These are phyloP conservation scores for Phytomonas francai DNA, from an alignment of 208 protist genomes.

Conservation along the genomic window DNA sequence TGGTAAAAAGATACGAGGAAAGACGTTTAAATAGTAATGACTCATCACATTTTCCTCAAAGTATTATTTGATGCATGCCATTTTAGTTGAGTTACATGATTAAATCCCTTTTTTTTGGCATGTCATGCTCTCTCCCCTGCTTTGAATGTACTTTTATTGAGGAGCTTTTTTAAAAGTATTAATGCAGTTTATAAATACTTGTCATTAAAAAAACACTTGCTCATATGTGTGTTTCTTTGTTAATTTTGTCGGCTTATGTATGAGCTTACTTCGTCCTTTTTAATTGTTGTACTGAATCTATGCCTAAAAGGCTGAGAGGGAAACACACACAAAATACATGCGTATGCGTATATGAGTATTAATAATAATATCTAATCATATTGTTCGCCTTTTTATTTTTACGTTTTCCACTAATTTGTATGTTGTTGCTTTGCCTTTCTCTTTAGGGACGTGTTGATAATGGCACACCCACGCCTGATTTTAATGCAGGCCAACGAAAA, in stretches of 20 bases:
- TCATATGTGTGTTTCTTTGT: background rate
- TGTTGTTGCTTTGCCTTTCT: background rate
- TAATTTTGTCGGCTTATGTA: background rate
- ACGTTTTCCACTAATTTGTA: background rate
- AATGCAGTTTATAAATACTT: background rate
- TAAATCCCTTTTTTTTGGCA: background rate
- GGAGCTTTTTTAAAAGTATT: background rate
- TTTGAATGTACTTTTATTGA: background rate
- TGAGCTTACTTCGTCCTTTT: background rate
- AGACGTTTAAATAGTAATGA: conserved; percentile 7
- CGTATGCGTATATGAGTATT: background rate
- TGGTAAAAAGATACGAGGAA: no score
- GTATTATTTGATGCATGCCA: background rate
- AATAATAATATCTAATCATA: background rate
- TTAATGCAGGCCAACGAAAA: no score
- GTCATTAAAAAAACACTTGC: no score
- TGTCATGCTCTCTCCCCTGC: background rate
- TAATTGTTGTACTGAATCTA: background rate
- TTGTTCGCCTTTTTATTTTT: background rate
- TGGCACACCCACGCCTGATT: no score
- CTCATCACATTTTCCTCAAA: conserved; percentile 4
- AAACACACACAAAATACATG: background rate
- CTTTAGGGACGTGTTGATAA: background rate
- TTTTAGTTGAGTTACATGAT: conserved; percentile 5
- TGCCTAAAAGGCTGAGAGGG: background rate